phyloP scores from a whole-genome alignment of 2,329 filamentous ascomycete species.

The Tympanopsis confertula region DNA sequence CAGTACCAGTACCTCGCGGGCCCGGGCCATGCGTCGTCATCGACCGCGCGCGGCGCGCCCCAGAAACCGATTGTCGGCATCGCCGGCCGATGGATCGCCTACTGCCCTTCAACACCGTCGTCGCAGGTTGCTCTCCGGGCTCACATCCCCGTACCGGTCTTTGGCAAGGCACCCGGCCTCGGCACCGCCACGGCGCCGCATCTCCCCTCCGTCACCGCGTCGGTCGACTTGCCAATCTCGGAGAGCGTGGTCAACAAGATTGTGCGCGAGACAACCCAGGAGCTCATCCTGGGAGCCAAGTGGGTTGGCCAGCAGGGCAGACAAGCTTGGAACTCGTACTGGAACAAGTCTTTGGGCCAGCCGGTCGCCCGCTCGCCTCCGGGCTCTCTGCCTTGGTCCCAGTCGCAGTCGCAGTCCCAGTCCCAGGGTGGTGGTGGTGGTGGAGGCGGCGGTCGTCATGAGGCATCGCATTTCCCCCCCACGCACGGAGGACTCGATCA shows the following conservation, averaged over 20 bases:
- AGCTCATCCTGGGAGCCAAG: slow-evolving; percentile 61
- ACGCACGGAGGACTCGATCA: slow-evolving; percentile 58
- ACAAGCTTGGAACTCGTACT: slow-evolving; percentile 72
- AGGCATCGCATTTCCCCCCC: slow-evolving; percentile 54
- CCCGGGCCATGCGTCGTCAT: slow-evolving; percentile 20
- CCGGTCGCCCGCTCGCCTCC: slow-evolving; percentile 30
- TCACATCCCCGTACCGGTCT: slow-evolving; percentile 40
- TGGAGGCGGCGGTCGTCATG: slow-evolving; percentile 30
- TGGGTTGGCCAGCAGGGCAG: slow-evolving; percentile 69
- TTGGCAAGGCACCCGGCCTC: slow-evolving; percentile 42
- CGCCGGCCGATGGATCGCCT: slow-evolving; percentile 65
- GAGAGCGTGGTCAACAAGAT: slow-evolving; percentile 67
- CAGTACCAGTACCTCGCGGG: too few relatives aligned
- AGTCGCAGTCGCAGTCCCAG: background rate
- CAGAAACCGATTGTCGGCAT: slow-evolving; percentile 59
- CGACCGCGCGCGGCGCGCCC: slow-evolving; percentile 23
- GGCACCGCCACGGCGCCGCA: slow-evolving; percentile 56
- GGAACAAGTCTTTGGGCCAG: slow-evolving; percentile 44
- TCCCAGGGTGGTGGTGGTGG: slow-evolving; percentile 12
- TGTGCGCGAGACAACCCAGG: slow-evolving; percentile 69
- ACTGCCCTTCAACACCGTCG: slow-evolving; percentile 62
- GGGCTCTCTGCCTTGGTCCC: slow-evolving; percentile 33
- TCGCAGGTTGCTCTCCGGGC: slow-evolving; percentile 62
- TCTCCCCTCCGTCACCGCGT: slow-evolving; percentile 53
- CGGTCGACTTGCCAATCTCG: slow-evolving; percentile 60